A percentile compares a stretch with the other conserved stretches of the same genome.
phyloP scores from a whole-genome alignment of 1,284 basidiomycete species.

The Ustilago esculenta region DNA sequence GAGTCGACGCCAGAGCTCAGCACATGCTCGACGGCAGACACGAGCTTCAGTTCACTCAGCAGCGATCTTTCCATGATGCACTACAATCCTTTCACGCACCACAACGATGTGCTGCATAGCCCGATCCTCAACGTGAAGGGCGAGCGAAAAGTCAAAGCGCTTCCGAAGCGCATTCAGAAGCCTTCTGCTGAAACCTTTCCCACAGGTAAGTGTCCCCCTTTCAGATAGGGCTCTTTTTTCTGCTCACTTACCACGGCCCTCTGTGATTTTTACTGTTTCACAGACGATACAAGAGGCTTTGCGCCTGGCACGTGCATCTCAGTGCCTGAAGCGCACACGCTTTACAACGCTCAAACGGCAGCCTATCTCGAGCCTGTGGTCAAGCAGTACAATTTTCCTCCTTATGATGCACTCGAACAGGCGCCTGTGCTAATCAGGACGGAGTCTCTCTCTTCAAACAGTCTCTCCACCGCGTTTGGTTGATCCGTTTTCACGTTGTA shows the following conservation, averaged over 20 bases:
- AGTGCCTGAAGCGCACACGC: conserved; percentile 7
- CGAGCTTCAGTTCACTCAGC: conserved; percentile 18
- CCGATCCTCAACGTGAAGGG: conserved; percentile 19
- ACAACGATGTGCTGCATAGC: conserved; percentile 8
- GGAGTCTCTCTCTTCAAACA: conserved; percentile 26
- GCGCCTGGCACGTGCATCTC: conserved; percentile 10
- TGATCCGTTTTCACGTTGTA: conserved; percentile 14
- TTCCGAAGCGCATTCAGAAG: conserved; percentile 24
- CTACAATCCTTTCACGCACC: conserved; percentile 15
- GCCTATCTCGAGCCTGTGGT: not conserved
- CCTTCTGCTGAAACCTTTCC: not conserved
- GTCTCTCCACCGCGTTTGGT: conserved; percentile 35
- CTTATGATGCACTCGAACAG: conserved; percentile 24
- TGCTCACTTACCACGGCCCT: not conserved
- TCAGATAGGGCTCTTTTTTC: not conserved
- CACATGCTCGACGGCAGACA: conserved; percentile 36
- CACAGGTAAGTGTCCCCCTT: conserved; percentile 7
- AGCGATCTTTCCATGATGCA: conserved; percentile 21
- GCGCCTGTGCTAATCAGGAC: conserved; percentile 7
- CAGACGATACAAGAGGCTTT: no score
- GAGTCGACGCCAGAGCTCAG: conserved; percentile 37
- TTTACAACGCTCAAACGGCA: conserved; percentile 12
- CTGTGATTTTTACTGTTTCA: not conserved
- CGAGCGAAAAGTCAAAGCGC: conserved; percentile 22
- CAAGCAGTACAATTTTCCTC: conserved; percentile 6